Conservation (phyloP, 2,329 filamentous ascomycete species). For the Hypoxylon sp. region DNA sequence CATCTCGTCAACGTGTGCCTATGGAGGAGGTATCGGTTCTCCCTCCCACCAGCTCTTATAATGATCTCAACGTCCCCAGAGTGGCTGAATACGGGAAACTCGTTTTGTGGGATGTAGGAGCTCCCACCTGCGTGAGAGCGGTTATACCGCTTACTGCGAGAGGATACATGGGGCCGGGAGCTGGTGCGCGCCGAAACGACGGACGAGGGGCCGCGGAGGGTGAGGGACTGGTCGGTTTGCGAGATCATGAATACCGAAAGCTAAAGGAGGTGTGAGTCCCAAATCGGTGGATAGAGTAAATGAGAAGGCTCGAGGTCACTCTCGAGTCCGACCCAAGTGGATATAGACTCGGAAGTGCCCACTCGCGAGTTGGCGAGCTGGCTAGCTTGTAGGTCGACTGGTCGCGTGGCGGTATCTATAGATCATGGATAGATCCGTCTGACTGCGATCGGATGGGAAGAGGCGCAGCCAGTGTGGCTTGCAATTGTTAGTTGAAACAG, state of each 20-base stretch:
- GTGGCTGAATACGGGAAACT: constrained; percentile 91
- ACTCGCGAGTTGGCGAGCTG: constrained; percentile 15
- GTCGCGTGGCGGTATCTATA: constrained; percentile 20
- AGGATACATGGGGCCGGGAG: constrained; percentile 63
- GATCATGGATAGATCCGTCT: constrained; percentile 36
- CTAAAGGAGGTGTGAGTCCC: constrained; percentile 22
- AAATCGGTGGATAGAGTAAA: constrained; percentile 21
- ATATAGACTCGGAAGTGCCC: constrained; percentile 15
- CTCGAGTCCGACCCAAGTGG: constrained; percentile 47
- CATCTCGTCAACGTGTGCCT: constrained; percentile 89
- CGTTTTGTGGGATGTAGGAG: constrained; percentile 82
- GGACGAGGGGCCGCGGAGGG: constrained; percentile 72
- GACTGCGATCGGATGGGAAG: constrained; percentile 45
- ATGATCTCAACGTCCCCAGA: constrained; percentile 92
- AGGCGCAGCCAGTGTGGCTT: constrained; percentile 45
- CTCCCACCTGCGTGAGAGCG: constrained; percentile 84
- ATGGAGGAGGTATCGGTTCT: constrained; percentile 90
- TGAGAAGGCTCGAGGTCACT: constrained; percentile 36
- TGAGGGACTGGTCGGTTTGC: constrained; percentile 71
- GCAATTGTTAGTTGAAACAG: constrained; percentile 16
- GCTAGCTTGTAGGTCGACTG: constrained; percentile 14
- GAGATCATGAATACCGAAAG: constrained; percentile 70
- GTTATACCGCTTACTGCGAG: constrained; percentile 79
- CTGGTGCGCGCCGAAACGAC: constrained; percentile 76
- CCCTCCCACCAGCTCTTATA: constrained; percentile 77